Evolutionary conservation across 352 stramenopile genomes (phyloP).

Genomic region (Phytopythium litorale): DNA sequence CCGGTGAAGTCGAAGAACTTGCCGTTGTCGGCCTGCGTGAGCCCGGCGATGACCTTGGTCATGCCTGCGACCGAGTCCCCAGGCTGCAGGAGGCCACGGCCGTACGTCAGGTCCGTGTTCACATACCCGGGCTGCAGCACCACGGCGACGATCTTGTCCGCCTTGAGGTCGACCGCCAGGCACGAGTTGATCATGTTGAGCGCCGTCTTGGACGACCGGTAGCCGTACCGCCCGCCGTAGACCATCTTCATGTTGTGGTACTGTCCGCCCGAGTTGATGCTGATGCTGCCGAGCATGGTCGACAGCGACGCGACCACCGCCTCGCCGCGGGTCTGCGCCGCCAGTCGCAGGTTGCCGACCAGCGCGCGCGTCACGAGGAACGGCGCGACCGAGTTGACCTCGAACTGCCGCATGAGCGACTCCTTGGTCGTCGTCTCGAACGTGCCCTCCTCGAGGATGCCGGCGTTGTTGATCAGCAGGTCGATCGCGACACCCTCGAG

Average conservation of each 20-base stretch:
- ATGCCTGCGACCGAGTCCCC: conserved; percentile 24
- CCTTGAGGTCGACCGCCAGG: conserved; percentile 28
- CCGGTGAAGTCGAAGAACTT: conserved; percentile 50
- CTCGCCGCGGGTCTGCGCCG: conserved; percentile 8
- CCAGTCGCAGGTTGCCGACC: conserved; percentile 19
- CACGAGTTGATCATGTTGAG: conserved; percentile 41
- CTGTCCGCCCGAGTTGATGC: conserved; percentile 8
- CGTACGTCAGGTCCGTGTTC: conserved; percentile 30
- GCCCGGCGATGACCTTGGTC: conserved; percentile 17
- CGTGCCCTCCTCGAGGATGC: conserved; percentile 21
- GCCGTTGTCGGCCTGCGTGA: conserved; percentile 24
- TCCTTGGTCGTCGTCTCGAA: conserved; percentile 26
- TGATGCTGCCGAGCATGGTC: conserved; percentile 32
- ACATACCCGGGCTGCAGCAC: conserved; percentile 37
- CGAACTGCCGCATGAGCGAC: conserved; percentile 33
- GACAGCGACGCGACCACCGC: conserved; percentile 30
- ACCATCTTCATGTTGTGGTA: conserved; percentile 10
- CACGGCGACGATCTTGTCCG: conserved; percentile 22
- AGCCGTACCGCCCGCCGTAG: conserved; percentile 34
- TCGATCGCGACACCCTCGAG: conserved; percentile 32
- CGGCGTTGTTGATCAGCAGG: conserved; percentile 46
- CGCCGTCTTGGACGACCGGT: conserved; percentile 47
- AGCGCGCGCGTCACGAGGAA: conserved; percentile 39
- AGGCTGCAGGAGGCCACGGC: conserved; percentile 16
- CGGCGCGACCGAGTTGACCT: conserved; percentile 41